Evolutionary conservation across 2,329 filamentous ascomycete species (phyloP), one percentile per base, ranked within the genome.

Genomic region (Penicillium sp.): DNA sequence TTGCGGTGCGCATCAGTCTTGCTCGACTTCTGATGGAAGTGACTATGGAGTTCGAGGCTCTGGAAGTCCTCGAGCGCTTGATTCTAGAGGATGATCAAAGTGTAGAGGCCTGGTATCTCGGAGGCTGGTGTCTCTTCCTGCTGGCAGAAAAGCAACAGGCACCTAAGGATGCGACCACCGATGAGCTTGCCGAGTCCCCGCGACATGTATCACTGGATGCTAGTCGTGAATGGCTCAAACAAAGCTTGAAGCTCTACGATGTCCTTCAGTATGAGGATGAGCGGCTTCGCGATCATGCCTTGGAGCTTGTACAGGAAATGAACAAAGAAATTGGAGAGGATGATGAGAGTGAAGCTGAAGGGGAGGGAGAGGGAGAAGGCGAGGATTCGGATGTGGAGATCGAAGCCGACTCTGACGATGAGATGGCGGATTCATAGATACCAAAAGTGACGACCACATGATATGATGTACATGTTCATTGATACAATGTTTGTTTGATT

Each of bases 61-160:
- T 95, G 51, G 81, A 86, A 49, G 89, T 97, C 3, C 74, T 96
- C 47, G 88, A 95, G 65, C 77, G 88, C 47, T 74, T 98, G 46
- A 81, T 95, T 34, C 76, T 80, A 32, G 93, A 98, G 66, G 91
- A 98, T 58, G 94, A 98, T 65, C 79, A 86, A 64, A 95, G 91
- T 67, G 87, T 98, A 19, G 93, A 98, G 71, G 86, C 88, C 17
- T 96, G 90, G 89, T 98, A 98, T 71, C 77, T 98, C 5, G 93
- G 93, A 38, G 94, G 93, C 4, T 97, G 91, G 87, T 90, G 88
- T 60, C 77, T 94, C 58, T 88, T 88, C 65, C 78, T 95, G 51
- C 75, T 86, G 54, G 70, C 68, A 32, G 64, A 70, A 59, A 71
- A 75, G 64, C 64, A 68, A 55, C 63, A 75, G 35, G 66, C 62